Conservation (phyloP, 2,329 filamentous ascomycete species). For the Talaromyces piceae region DNA sequence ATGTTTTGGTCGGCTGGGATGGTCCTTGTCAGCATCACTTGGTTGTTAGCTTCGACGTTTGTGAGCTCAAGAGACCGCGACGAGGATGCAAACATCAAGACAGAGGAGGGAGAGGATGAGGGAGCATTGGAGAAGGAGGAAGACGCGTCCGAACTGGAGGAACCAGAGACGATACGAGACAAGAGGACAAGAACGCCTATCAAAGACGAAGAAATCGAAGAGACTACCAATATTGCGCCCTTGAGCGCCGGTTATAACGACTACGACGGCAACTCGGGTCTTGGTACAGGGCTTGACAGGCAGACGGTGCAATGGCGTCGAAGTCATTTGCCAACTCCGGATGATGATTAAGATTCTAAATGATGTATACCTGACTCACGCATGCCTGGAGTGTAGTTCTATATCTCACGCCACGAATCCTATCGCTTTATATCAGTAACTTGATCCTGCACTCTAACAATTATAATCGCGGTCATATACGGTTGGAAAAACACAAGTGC, state of each 20-base stretch:
- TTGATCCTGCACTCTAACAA: not conserved
- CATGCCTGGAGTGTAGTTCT: not conserved
- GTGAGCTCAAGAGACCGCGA: conserved; percentile 24
- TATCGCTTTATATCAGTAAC: not conserved
- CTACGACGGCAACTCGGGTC: conserved; percentile 34
- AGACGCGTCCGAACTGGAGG: conserved; percentile 21
- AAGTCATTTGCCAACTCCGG: conserved; percentile 16
- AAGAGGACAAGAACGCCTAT: conserved; percentile 10
- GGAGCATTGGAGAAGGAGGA: conserved; percentile 6
- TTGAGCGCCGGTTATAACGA: conserved; percentile 14
- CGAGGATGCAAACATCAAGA: conserved; percentile 16
- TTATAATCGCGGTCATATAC: not conserved
- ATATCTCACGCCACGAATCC: not conserved
- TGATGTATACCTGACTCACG: not conserved
- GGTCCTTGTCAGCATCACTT: conserved; percentile 57
- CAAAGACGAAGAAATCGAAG: conserved; percentile 25
- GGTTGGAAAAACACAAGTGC: too few species aligned
- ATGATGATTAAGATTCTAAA: not conserved
- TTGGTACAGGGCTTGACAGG: conserved; percentile 47
- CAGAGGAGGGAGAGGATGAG: not conserved
- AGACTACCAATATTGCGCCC: conserved; percentile 15
- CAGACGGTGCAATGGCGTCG: conserved; percentile 26
- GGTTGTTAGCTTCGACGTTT: conserved; percentile 48
- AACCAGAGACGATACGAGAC: conserved; percentile 13
- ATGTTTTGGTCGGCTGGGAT: conserved; percentile 74